Evolutionary conservation across 2,329 filamentous ascomycete genomes (phyloP), one percentile per base, ranked within the genome.

Genomic region (Aspergillus tanneri): DNA sequence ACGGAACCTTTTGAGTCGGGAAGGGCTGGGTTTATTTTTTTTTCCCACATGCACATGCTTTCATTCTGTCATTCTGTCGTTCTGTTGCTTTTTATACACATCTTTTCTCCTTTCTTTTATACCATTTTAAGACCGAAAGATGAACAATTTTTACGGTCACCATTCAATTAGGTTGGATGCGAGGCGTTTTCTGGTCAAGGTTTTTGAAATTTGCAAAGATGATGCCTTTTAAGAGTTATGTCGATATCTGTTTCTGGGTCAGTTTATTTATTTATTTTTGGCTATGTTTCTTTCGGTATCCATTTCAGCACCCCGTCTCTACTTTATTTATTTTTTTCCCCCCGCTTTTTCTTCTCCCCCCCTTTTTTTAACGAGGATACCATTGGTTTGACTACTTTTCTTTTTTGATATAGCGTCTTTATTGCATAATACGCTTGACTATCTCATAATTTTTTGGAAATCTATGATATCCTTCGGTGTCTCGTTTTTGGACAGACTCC

Each of bases 291-390:
- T 48, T 39, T 42, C 27, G 43, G 44, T 41, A 44, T 50, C 35
- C 32, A 34, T 46, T 40, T 37, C 51, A 11, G 27, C n/a, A 19
- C 9, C 6, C 19, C 39, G 34, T 32, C 23, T 49, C 44, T 53
- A 28, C 46, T 47, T 47, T 41, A 46, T 50, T 46, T 23, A 41
- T 47, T 22, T 35, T 34, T 34, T 49, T 34, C 44, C 35, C 42
- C 32, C 46, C 34, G 48, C 50, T 34, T 38, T 35, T 49, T 41
- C 40, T 52, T 57, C 43, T 43, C n/a, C n/a, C n/a, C n/a, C n/a
- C n/a, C 48, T 37, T 49, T 52, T 41, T 42, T 27, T 46, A 41
- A 35, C 49, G 53, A 49, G 54, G 55, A 56, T 55, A 52, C 56
- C 56, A 55, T 48, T 48, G 47, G 23, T 45, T 55, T 44, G 30